Evolutionary conservation across 2,329 filamentous ascomycete genomes (phyloP), one percentile per base, ranked within the genome.

Genomic region (Mycosphaerella sp.): DNA sequence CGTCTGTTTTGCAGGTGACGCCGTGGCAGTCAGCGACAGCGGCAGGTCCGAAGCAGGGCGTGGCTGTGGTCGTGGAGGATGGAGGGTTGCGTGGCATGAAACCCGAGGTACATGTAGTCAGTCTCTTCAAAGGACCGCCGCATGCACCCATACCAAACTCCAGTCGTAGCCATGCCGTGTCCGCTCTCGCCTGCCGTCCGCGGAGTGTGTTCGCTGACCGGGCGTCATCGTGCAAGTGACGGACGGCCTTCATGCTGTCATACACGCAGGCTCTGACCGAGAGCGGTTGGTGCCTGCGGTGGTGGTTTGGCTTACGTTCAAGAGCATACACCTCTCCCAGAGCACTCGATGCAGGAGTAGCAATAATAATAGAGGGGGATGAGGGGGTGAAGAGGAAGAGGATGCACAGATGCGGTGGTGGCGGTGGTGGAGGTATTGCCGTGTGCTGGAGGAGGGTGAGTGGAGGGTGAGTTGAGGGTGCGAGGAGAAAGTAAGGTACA

Each of bases 181-280:
- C 36, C 12, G 36, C 21, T 35, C n/a, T 14, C 34, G 30, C 43
- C 43, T 21, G 43, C 17, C n/a, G 14, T 27, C 30, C 43, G 35
- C 44, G 34, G 21, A 39, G 18, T 28, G 16, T 17, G 21, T 13
- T 41, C 4, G 39, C 39, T 41, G 39, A 16, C 39, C 10, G 17
- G 18, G 5, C 10, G 10, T 41, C 39, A 12, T 18, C 14, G 36
- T 39, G 36, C 36, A 4, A 41, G 39, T 34, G 37, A 47, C 13
- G 6, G 37, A 47, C 13, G 6, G 21, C 17, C 14, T n/a, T 25
- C 3, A 5, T 41, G 39, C 16, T 27, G 34, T 47, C 44, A 47
- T 47, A 34, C 44, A 47, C 17, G 44, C 44, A 47, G 34, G 13
- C 44, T 47, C 44, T 39, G 44, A 46, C 16, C 36, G 21, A 39